Percentiles rank a stretch among this genome's conserved stretches.
Conservation (phyloP, 257 asterid species). For the Eustoma russellianum region DNA sequence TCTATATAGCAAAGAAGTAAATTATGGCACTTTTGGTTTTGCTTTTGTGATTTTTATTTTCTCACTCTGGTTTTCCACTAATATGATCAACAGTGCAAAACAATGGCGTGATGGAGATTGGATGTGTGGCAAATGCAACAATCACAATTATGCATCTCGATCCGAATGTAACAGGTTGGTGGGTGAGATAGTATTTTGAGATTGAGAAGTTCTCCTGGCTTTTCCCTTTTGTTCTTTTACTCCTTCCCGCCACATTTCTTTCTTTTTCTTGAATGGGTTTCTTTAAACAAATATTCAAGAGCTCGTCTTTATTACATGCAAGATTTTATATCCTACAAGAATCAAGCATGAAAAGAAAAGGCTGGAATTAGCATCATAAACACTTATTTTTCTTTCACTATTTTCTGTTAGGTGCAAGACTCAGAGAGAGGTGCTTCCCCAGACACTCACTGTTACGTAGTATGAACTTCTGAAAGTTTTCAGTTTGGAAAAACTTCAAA, state of each 20-base stretch:
- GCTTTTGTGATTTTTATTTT: not conserved
- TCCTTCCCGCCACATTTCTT: too few relatives aligned
- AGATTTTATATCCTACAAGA: too few relatives aligned
- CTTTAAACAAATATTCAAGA: too few relatives aligned
- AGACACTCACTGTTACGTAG: slow-evolving; percentile 22
- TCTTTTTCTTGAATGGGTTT: too few relatives aligned
- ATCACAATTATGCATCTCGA: slow-evolving; percentile 88
- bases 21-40: not conserved
- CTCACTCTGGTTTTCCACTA: not conserved
- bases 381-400: slow-evolving; percentile 1
- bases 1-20: not conserved
- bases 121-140: slow-evolving; percentile 88
- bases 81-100: slow-evolving; percentile 50
- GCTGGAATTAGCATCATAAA: too few relatives aligned
- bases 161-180: slow-evolving; percentile 77
- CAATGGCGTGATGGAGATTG: slow-evolving; percentile 97
- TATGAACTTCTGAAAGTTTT: not conserved
- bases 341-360: too few relatives aligned
- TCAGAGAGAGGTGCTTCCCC: slow-evolving; percentile 20
- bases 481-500: slow-evolving; percentile 1
- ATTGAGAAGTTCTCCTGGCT: not conserved
- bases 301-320: too few relatives aligned
- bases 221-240: too few relatives aligned
- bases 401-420: slow-evolving; percentile 28
- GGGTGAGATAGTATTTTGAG: not conserved